Percentiles rank a stretch among this genome's conserved stretches.
These are phyloP conservation scores for Ascomycota sp. DNA, from an alignment of 2,329 filamentous ascomycete genomes.

Conservation along the genomic window DNA sequence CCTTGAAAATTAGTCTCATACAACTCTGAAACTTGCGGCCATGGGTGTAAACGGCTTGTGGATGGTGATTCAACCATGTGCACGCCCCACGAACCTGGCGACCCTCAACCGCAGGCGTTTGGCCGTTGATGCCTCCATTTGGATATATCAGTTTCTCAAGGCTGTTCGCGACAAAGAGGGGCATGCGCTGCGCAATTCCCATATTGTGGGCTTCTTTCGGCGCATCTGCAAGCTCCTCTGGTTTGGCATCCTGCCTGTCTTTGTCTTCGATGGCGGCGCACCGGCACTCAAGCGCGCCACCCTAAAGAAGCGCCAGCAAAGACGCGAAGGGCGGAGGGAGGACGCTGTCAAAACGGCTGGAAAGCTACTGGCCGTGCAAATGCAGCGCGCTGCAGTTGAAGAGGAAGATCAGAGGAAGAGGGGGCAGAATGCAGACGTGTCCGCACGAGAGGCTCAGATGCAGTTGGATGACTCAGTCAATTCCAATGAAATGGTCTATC, in stretches of 20 bases:
- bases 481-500: constrained; percentile 58
- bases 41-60: constrained; percentile 99
- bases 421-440: constrained; percentile 22
- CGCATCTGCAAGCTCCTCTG: constrained; percentile 95
- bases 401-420: constrained; percentile 47
- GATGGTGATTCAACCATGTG: constrained; percentile 88
- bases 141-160: constrained; percentile 99
- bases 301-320: constrained; percentile 54
- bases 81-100: constrained; percentile 86
- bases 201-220: constrained; percentile 94
- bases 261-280: constrained; percentile 93
- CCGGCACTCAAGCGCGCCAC: constrained; percentile 82
- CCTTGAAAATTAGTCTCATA: background rate
- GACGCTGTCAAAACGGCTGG: constrained; percentile 85
- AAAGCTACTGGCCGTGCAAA: constrained; percentile 79
- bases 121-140: constrained; percentile 94
- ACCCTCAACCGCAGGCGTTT: constrained; percentile 92
- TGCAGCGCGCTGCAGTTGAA: constrained; percentile 77
- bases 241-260: constrained; percentile 89
- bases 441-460: constrained; percentile 15
- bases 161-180: constrained; percentile 97
- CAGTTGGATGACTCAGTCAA: constrained; percentile 42
- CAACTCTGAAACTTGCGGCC: constrained; percentile 3
- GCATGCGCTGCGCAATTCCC: constrained; percentile 85
- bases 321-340: constrained; percentile 73